phyloP scores from a whole-genome alignment of 495 filamentous ascomycete genomes.

The Parachaetomium inaequale region DNA sequence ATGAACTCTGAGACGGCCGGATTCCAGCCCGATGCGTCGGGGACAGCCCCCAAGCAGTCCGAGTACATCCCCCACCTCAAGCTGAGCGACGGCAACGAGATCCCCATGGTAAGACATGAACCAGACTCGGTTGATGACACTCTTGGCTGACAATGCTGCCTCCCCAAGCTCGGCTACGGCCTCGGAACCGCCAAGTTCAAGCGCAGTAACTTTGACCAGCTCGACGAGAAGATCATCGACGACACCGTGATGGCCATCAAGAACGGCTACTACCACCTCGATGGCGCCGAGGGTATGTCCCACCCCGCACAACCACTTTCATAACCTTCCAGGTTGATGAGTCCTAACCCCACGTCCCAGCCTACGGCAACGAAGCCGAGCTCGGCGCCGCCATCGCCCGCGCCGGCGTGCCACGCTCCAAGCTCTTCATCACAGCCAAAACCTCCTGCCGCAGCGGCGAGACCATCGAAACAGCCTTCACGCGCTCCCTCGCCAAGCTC shows the following conservation, averaged over 20 bases:
- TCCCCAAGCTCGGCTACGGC: constrained; percentile 67
- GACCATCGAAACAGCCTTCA: constrained; percentile 64
- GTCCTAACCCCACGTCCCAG: constrained; percentile 37
- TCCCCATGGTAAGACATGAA: constrained; percentile 60
- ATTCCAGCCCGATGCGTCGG: constrained; percentile 29
- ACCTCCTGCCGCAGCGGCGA: constrained; percentile 50
- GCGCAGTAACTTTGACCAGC: constrained; percentile 31
- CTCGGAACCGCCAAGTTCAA: constrained; percentile 49
- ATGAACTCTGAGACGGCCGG: constrained; percentile 38
- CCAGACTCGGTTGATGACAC: background rate
- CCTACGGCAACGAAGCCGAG: constrained; percentile 75
- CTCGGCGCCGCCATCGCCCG: constrained; percentile 71
- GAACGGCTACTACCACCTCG: constrained; percentile 69
- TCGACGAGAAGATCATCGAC: constrained; percentile 55
- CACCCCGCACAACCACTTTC: background rate
- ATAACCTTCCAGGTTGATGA: too few species aligned
- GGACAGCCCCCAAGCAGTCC: constrained; percentile 34
- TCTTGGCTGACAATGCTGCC: background rate
- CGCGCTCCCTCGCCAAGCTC: constrained; percentile 67
- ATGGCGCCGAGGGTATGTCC: constrained; percentile 64
- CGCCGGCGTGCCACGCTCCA: constrained; percentile 58
- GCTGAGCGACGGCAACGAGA: constrained; percentile 67
- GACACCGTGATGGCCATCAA: constrained; percentile 64
- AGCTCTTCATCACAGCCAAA: constrained; percentile 78
- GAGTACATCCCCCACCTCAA: constrained; percentile 47